These are phyloP conservation scores for Cercophora newfieldiana DNA, from an alignment of 495 filamentous ascomycete genomes.

Conservation along the genomic window DNA sequence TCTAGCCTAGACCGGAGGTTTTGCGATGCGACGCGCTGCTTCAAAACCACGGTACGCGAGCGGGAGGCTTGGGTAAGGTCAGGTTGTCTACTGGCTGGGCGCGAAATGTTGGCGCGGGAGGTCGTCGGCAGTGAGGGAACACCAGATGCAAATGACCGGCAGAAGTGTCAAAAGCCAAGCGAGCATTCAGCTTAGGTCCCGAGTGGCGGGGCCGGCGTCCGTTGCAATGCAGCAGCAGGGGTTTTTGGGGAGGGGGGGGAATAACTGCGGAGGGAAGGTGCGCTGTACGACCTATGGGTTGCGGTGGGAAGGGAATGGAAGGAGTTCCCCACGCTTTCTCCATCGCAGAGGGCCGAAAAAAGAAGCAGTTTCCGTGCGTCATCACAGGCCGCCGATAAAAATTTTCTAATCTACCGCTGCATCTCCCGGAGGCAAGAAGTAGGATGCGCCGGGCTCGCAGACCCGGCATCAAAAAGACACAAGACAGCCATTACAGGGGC, in stretches of 20 bases:
- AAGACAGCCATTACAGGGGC: no score
- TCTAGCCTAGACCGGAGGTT: not conserved
- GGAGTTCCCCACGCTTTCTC: constrained; percentile 23
- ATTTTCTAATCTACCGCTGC: constrained; percentile 27
- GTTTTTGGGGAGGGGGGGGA: not conserved
- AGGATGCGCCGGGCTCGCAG: constrained; percentile 31
- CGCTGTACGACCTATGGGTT: not conserved
- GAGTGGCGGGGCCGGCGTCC: not conserved
- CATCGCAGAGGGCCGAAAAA: not conserved
- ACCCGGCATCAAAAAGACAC: constrained; percentile 10
- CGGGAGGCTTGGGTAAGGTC: not conserved
- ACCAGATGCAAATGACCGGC: not conserved
- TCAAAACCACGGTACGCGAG: not conserved
- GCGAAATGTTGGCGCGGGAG: not conserved
- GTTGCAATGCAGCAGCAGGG: not conserved
- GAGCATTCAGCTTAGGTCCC: not conserved
- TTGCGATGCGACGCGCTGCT: not conserved
- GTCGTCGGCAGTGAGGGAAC: constrained; percentile 1
- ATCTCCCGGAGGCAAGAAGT: constrained; percentile 33
- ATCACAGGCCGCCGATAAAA: constrained; percentile 15
- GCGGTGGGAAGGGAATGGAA: not conserved
- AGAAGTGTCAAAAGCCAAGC: constrained; percentile 5
- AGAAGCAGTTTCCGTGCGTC: constrained; percentile 15
- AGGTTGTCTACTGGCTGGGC: no score
- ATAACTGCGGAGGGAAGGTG: not conserved